Evolutionary conservation across 1,284 basidiomycete species (phyloP).

Genomic region (Melanopsichium pennsylvanicum): DNA sequence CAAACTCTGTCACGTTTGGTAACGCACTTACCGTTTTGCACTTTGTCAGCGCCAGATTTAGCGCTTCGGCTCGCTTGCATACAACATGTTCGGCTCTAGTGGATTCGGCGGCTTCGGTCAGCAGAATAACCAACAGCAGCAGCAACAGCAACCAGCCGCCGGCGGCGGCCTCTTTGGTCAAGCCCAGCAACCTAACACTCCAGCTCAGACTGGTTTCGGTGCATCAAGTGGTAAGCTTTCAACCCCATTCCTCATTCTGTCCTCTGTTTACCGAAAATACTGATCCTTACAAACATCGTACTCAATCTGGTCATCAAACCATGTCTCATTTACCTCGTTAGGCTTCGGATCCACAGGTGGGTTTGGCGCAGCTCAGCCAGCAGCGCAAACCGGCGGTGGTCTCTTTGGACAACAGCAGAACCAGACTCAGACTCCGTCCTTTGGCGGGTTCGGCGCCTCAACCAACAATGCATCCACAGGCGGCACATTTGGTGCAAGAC

Average conservation of each 20-base stretch:
- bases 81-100: constrained; percentile 52
- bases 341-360: constrained; percentile 44
- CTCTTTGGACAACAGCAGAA: constrained; percentile 61
- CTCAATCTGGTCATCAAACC: background rate
- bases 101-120: constrained; percentile 59
- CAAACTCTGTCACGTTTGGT: too few species aligned
- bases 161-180: constrained; percentile 65
- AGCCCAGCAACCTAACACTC: constrained; percentile 53
- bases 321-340: background rate
- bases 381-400: constrained; percentile 55
- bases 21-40: too few species aligned
- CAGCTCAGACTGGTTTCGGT: constrained; percentile 51
- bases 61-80: background rate
- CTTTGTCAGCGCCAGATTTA: too few species aligned
- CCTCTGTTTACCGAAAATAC: too few species aligned
- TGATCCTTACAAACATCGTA: too few species aligned
- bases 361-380: constrained; percentile 50
- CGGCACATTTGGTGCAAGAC: constrained; percentile 51
- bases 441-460: constrained; percentile 47
- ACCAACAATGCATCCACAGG: constrained; percentile 43
- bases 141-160: constrained; percentile 58
- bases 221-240: constrained; percentile 31
- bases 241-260: too few species aligned
- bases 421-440: constrained; percentile 48
- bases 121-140: constrained; percentile 54